These are phyloP conservation scores for Penicillium odoratum DNA, from an alignment of 495 filamentous ascomycete species.

Conservation along the genomic window DNA sequence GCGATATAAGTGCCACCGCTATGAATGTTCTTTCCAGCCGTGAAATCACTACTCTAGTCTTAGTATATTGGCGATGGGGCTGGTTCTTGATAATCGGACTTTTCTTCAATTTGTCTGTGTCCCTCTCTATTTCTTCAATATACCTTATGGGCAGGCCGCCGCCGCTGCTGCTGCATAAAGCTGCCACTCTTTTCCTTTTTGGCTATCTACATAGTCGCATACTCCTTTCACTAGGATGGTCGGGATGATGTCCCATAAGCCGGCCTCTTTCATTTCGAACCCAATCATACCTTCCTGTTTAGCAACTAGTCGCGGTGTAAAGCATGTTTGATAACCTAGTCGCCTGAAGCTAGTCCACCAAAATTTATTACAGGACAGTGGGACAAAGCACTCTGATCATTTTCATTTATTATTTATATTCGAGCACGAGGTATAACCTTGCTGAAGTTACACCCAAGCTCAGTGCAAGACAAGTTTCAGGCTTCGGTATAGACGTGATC, in stretches of 20 bases:
- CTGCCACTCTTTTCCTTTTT: conserved; percentile 41
- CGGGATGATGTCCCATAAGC: conserved; percentile 26
- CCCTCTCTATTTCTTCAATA: not conserved
- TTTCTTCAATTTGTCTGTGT: not conserved
- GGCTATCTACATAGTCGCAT: conserved; percentile 40
- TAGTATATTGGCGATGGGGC: not conserved
- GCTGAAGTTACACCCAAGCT: no score
- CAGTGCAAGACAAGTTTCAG: no score
- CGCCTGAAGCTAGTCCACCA: no score
- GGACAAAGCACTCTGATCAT: no score
- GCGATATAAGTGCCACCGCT: conserved; percentile 1
- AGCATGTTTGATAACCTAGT: no score
- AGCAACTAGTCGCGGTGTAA: not conserved
- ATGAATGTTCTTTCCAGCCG: not conserved
- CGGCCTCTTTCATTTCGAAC: conserved; percentile 7
- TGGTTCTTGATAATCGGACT: not conserved
- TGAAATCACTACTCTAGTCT: not conserved
- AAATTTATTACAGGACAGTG: no score
- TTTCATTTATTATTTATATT: no score
- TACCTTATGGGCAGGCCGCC: conserved; percentile 23
- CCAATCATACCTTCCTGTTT: conserved; percentile 3
- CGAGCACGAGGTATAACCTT: no score
- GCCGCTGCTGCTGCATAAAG: conserved; percentile 34
- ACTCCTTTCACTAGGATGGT: conserved; percentile 22
- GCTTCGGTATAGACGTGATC: no score